phyloP scores from a whole-genome alignment of 2,329 filamentous ascomycete genomes.

The Venturia aucupariae region DNA sequence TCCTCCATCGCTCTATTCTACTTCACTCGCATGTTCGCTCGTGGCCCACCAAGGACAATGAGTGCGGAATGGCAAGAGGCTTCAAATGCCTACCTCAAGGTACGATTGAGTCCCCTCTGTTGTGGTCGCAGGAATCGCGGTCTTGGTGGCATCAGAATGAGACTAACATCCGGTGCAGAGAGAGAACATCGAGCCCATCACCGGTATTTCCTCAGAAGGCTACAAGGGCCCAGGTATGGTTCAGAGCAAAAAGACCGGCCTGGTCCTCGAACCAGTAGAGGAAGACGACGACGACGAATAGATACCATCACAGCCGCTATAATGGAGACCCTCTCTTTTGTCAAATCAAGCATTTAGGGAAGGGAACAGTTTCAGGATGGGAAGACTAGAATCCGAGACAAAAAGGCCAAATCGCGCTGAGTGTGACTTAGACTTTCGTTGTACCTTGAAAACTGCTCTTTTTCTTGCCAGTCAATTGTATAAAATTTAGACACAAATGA shows the following conservation, averaged over 20 bases:
- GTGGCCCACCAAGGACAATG: slow-evolving; percentile 74
- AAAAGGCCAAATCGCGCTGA: neutral
- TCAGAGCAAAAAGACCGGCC: slow-evolving; percentile 43
- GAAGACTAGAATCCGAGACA: neutral
- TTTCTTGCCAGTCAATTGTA: slow-evolving; percentile 7
- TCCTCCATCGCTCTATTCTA: slow-evolving; percentile 61
- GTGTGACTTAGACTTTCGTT: neutral
- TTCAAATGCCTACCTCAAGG: slow-evolving; percentile 87
- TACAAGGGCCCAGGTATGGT: slow-evolving; percentile 73
- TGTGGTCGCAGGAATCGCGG: neutral
- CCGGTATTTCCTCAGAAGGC: slow-evolving; percentile 68
- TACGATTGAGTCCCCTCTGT: slow-evolving; percentile 37
- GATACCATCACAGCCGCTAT: neutral
- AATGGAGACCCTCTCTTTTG: slow-evolving; percentile 1
- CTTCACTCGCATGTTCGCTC: slow-evolving; percentile 60
- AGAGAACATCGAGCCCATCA: slow-evolving; percentile 68
- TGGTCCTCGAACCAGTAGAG: slow-evolving; percentile 10
- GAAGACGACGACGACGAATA: slow-evolving; percentile 13
- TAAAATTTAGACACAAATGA: slow-evolving; percentile 1
- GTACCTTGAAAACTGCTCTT: slow-evolving; percentile 4
- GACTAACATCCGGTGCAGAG: slow-evolving; percentile 6
- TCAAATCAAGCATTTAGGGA: neutral
- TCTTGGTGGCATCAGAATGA: neutral
- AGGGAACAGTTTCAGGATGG: neutral
- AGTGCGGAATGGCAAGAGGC: slow-evolving; percentile 95